These are phyloP conservation scores for Fusarium protoensiforme DNA, from an alignment of 2,329 filamentous ascomycete species.

Conservation along the genomic window DNA sequence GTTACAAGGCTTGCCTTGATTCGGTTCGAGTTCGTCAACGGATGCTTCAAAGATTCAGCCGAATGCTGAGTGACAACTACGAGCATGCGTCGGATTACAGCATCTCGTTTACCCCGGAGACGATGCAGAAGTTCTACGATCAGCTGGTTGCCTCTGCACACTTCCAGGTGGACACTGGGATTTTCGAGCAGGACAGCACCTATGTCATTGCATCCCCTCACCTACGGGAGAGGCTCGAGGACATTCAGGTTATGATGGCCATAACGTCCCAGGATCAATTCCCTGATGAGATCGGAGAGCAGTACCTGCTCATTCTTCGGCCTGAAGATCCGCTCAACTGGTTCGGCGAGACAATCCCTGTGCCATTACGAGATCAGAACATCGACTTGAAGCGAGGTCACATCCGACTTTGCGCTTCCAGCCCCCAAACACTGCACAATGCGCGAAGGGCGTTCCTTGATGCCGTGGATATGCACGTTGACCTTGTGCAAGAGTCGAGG, in stretches of 20 bases:
- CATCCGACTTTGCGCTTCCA: conserved; percentile 87
- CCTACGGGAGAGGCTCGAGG: conserved; percentile 78
- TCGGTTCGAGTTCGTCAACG: conserved; percentile 95
- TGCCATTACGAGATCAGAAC: conserved; percentile 79
- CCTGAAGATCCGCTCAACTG: conserved; percentile 84
- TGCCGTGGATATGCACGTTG: conserved; percentile 84
- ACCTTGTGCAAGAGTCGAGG: conserved; percentile 89
- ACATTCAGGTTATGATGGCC: conserved; percentile 87
- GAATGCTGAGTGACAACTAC: conserved; percentile 90
- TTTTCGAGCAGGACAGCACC: conserved; percentile 78
- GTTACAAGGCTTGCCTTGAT: conserved; percentile 94
- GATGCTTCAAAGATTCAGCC: conserved; percentile 95
- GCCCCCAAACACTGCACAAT: conserved; percentile 81
- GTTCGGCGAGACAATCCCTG: conserved; percentile 80
- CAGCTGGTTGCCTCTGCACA: conserved; percentile 85
- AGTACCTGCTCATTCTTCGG: conserved; percentile 84
- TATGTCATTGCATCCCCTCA: conserved; percentile 88
- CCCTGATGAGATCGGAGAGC: conserved; percentile 77
- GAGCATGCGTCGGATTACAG: conserved; percentile 98
- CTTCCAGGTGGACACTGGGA: conserved; percentile 82
- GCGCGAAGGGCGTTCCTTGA: conserved; percentile 84
- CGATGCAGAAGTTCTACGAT: conserved; percentile 81
- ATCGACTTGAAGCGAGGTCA: conserved; percentile 89
- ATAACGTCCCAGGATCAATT: conserved; percentile 68
- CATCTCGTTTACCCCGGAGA: conserved; percentile 75